Percentiles rank a stretch among this genome's conserved stretches.
Conservation (phyloP, 2,329 filamentous ascomycete genomes). For the Paecilomyces dactylethromorphus region DNA sequence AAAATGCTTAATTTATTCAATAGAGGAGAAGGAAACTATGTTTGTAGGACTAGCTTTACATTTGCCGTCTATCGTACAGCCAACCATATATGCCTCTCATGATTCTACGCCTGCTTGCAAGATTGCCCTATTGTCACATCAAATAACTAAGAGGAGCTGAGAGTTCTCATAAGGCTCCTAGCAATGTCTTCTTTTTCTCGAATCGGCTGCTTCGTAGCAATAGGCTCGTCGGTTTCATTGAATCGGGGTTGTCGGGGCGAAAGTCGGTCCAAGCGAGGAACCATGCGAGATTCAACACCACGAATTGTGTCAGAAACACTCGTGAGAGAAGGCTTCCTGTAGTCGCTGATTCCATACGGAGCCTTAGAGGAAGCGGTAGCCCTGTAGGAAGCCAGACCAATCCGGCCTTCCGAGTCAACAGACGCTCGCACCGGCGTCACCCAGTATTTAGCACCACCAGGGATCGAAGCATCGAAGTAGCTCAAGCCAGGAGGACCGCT, state of each 20-base stretch:
- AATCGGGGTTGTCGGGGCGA: constrained; percentile 11
- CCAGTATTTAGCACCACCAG: constrained; percentile 48
- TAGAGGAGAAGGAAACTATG: constrained; percentile 8
- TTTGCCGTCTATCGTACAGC: constrained; percentile 29
- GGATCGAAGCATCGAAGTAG: constrained; percentile 36
- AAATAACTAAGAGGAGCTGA: constrained; percentile 13
- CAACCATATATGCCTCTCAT: constrained; percentile 8
- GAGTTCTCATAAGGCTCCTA: constrained; percentile 22
- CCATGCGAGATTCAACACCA: constrained; percentile 11
- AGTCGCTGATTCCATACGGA: constrained; percentile 30
- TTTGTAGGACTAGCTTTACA: constrained; percentile 21
- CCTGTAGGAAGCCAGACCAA: constrained; percentile 31
- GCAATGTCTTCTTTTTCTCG: constrained; percentile 22
- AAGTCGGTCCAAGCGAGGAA: constrained; percentile 24
- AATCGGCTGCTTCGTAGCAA: not conserved
- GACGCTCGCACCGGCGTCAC: constrained; percentile 42
- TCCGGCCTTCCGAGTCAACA: constrained; percentile 39
- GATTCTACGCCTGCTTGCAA: not conserved
- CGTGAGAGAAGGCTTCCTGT: constrained; percentile 19
- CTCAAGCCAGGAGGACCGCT: constrained; percentile 35
- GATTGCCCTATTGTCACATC: not conserved
- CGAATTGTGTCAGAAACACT: constrained; percentile 21
- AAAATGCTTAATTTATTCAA: constrained; percentile 21
- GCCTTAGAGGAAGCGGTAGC: constrained; percentile 26
- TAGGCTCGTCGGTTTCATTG: constrained; percentile 5